Percentiles rank a stretch among this genome's conserved stretches.
Conservation (phyloP, 805 yeast genomes). For the Blastobotrys chiropterorum region DNA sequence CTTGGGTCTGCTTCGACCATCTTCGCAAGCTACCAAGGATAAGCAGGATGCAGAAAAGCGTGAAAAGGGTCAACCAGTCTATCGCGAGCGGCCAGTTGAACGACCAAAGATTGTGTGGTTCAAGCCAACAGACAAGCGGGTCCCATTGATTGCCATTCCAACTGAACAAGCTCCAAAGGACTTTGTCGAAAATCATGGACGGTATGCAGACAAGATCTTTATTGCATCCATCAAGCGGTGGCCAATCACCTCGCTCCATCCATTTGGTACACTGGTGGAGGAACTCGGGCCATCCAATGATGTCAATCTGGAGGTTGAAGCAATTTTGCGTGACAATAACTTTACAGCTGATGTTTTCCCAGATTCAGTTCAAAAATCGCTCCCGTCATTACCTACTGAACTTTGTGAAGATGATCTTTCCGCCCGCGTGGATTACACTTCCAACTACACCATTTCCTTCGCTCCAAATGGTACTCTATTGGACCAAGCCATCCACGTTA, state of each 20-base stretch:
- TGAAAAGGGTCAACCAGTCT: slow-evolving; percentile 23
- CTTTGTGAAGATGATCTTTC: slow-evolving; percentile 22
- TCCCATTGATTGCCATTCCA: slow-evolving; percentile 95
- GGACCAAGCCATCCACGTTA: slow-evolving; percentile 82
- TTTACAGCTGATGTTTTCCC: slow-evolving; percentile 37
- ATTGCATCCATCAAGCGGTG: slow-evolving; percentile 96
- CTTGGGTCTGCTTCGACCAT: slow-evolving; percentile 87
- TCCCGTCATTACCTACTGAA: slow-evolving; percentile 14
- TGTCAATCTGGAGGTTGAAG: slow-evolving; percentile 72
- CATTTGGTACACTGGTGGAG: slow-evolving; percentile 89
- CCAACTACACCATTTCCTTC: slow-evolving; percentile 57
- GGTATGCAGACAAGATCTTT: slow-evolving; percentile 72
- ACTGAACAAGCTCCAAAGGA: slow-evolving; percentile 97
- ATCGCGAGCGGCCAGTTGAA: slow-evolving; percentile 20
- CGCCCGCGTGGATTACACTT: slow-evolving; percentile 47
- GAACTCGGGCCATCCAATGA: slow-evolving; percentile 79
- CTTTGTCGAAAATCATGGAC: slow-evolving; percentile 86
- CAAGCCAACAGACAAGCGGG: slow-evolving; percentile 96
- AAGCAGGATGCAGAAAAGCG: slow-evolving; percentile 37
- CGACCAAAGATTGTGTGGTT: slow-evolving; percentile 98
- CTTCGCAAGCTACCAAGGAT: slow-evolving; percentile 85
- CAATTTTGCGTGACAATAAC: slow-evolving; percentile 68
- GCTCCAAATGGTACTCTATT: slow-evolving; percentile 51
- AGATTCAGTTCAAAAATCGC: slow-evolving; percentile 31
- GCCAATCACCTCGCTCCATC: slow-evolving; percentile 98